Base-by-base conservation (phyloP, 306 rosid genomes). In the Sesbania bispinosa region DNA sequence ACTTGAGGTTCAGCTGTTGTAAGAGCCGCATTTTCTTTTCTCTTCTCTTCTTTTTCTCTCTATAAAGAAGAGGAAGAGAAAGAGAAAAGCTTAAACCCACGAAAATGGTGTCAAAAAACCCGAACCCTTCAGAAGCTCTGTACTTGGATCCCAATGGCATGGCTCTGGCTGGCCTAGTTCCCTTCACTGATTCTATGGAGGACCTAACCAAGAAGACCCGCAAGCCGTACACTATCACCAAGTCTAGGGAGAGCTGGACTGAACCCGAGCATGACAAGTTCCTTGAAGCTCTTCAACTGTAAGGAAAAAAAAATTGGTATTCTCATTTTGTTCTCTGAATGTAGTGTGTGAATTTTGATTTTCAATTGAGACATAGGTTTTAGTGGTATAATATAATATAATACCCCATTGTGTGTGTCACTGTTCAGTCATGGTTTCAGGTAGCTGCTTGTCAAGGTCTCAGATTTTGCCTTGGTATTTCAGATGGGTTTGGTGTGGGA, bases 211-310 rank as follows among this genome's bases (percentile, higher is more conserved):
- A 89, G 96, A 94, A 94, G 86, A 80, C 87, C 60, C 88, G 97
- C 0, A 94, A 94, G 48, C 97, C 97, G 2, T 94, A 94, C 79
- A 94, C 99, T 26, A 94, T 94, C 10, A 91, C 97, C 68, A 94
- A 94, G 93, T 91, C 99, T 38, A 78, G 99, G 59, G 99, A 94
- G 85, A 94, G 94, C 87, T 94, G 96, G 97, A 90, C 95, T 5
- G 97, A 94, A 46, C 97, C 97, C 0, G 97, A 94, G 80, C 99
- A 94, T 54, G 99, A 94, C 80, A 94, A 94, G 82, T 94, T 94
- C 51, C 95, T 91, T 24, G 99, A 94, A 83, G 99, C 99, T 10
- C 92, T 94, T 15, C 99, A 94, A 72, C 85, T 94, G 99, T 94
- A 92, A 35, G 39, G n/a, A n/a, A n/a, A n/a, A n/a, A n/a, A n/a